These are phyloP conservation scores for Kluyveromyces siamensis DNA, from an alignment of 805 yeast genomes.

Conservation along the genomic window DNA sequence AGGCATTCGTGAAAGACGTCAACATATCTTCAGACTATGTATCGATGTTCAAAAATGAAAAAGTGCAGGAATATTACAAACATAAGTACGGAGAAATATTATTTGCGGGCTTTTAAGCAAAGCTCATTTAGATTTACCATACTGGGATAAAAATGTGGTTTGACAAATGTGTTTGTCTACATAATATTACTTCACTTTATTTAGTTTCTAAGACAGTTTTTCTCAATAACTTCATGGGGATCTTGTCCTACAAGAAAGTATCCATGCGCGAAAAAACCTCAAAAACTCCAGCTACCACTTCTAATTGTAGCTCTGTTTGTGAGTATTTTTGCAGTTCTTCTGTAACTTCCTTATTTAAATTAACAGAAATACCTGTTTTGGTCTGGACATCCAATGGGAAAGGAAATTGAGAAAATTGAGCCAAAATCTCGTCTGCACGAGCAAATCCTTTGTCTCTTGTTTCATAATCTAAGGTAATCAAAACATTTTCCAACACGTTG, in stretches of 20 bases:
- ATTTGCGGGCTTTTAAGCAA: conserved; percentile 3
- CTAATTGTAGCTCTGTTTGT: conserved; percentile 57
- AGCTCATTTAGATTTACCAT: background rate
- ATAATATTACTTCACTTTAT: background rate
- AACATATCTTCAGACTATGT: conserved; percentile 5
- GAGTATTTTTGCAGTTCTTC: conserved; percentile 37
- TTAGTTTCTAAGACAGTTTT: background rate
- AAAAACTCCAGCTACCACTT: conserved; percentile 86
- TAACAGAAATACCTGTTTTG: conserved; percentile 62
- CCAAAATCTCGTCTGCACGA: conserved; percentile 85
- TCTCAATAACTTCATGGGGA: background rate
- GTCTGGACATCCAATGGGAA: conserved; percentile 49
- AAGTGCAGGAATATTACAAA: conserved; percentile 12
- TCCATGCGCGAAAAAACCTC: conserved; percentile 90
- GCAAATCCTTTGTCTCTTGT: conserved; percentile 87
- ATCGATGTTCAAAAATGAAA: conserved; percentile 1
- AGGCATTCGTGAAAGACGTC: conserved; percentile 34
- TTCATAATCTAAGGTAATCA: conserved; percentile 68
- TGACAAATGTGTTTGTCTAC: background rate
- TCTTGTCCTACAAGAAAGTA: conserved; percentile 49
- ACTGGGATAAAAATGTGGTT: background rate
- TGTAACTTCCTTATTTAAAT: conserved; percentile 40
- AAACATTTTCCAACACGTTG: conserved; percentile 86
- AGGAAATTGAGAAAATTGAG: conserved; percentile 79
- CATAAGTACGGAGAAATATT: conserved; percentile 13